phyloP scores from a whole-genome alignment of 2,329 filamentous ascomycete species.

The Pseudopyricularia cyperi region DNA sequence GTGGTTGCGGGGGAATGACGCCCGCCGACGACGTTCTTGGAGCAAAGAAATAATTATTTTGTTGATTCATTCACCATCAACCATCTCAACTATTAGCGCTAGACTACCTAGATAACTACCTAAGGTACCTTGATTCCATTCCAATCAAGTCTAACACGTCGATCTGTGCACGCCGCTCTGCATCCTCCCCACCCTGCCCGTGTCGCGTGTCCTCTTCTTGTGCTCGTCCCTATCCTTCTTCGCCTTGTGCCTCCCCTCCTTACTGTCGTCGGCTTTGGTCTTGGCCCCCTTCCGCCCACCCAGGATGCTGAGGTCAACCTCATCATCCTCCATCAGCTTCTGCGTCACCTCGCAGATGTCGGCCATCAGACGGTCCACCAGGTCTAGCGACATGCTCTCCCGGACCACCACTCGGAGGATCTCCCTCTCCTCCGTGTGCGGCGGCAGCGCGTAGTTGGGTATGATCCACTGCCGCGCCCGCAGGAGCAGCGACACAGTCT shows the following conservation, averaged over 20 bases:
- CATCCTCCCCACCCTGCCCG: conserved; percentile 9
- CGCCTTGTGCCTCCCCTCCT: conserved; percentile 1
- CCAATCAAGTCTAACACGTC: conserved; percentile 8
- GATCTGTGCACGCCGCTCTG: conserved; percentile 13
- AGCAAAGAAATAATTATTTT: too few species aligned
- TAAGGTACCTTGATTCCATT: too few species aligned
- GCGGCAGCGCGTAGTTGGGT: conserved; percentile 56
- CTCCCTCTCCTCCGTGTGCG: conserved; percentile 46
- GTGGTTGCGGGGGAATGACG: not conserved
- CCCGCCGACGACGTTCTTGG: too few species aligned
- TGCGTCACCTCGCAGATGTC: conserved; percentile 51
- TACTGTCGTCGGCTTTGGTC: conserved; percentile 1
- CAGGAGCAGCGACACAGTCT: conserved; percentile 46
- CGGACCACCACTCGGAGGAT: conserved; percentile 56
- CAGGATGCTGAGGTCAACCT: conserved; percentile 35
- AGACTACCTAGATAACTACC: too few species aligned
- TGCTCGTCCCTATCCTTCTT: not conserved
- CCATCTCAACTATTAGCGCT: too few species aligned
- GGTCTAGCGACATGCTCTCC: conserved; percentile 55
- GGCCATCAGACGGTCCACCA: conserved; percentile 48
- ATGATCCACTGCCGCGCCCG: conserved; percentile 59
- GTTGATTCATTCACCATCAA: too few species aligned
- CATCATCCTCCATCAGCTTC: conserved; percentile 39
- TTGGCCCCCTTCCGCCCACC: conserved; percentile 4
- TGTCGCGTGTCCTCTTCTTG: conserved; percentile 2